phyloP scores from a whole-genome alignment of 257 asterid genomes.

The Anisodus acutangulus region DNA sequence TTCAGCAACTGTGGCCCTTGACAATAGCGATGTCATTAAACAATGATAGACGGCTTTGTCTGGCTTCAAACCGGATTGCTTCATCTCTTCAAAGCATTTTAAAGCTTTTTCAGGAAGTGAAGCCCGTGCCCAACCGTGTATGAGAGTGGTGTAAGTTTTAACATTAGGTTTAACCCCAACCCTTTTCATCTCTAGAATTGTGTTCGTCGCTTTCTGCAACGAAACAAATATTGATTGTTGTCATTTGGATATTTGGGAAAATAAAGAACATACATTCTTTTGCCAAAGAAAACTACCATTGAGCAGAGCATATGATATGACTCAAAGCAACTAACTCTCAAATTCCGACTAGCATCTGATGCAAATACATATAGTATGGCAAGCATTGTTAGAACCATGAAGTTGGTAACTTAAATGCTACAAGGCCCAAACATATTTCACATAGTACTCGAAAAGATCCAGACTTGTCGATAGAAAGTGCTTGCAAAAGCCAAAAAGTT shows the following conservation, averaged over 20 bases:
- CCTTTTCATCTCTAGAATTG: constrained; percentile 81
- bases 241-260: neutral
- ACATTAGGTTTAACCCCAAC: constrained; percentile 77
- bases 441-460: neutral
- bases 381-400: neutral
- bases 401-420: neutral
- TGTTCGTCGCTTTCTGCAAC: constrained; percentile 74
- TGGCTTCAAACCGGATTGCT: constrained; percentile 66
- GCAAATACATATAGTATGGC: neutral
- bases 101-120: constrained; percentile 94
- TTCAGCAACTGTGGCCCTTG: constrained; percentile 89
- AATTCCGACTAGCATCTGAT: neutral
- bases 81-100: constrained; percentile 91
- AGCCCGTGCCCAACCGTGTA: constrained; percentile 96
- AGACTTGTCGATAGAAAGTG: neutral
- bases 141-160: constrained; percentile 89
- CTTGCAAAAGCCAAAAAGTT: neutral
- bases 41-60: constrained; percentile 98
- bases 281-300: neutral
- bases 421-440: neutral
- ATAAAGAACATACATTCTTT: neutral
- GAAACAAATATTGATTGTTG: neutral
- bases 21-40: constrained; percentile 81
- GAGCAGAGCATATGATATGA: neutral
- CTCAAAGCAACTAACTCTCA: neutral